Percentiles rank a stretch among this genome's conserved stretches.
phyloP scores from a whole-genome alignment of 768 basidiomycete genomes.

The Suillus ampliporus region DNA sequence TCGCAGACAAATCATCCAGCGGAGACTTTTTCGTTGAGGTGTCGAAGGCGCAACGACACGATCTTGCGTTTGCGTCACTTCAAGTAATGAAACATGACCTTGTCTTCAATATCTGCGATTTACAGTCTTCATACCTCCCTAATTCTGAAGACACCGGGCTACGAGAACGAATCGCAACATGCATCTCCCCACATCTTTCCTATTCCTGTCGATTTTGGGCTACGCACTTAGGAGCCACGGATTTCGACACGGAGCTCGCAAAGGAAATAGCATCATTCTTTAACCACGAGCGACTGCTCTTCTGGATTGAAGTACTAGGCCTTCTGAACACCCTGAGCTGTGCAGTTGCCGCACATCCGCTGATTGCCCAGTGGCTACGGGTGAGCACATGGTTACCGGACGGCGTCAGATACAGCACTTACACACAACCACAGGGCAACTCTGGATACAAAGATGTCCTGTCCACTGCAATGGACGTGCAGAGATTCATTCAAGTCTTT shows the following conservation, averaged over 20 bases:
- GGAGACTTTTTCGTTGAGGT: conserved; percentile 19
- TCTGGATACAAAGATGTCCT: not conserved
- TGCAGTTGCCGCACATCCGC: not conserved
- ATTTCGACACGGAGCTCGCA: not conserved
- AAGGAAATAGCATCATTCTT: conserved; percentile 7
- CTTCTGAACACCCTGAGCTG: conserved; percentile 3
- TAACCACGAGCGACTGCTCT: conserved; percentile 12
- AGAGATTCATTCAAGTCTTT: conserved; percentile 22
- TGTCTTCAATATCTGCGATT: conserved; percentile 42
- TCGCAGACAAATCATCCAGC: conserved; percentile 20
- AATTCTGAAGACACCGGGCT: conserved; percentile 30
- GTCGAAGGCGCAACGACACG: no score
- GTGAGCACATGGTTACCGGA: not conserved
- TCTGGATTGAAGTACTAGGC: conserved; percentile 10
- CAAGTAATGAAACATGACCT: conserved; percentile 34
- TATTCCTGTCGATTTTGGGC: conserved; percentile 22
- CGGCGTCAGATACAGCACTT: not conserved
- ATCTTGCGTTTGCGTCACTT: conserved; percentile 23
- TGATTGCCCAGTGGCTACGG: not conserved
- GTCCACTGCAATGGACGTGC: conserved; percentile 12
- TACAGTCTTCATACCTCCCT: conserved; percentile 35
- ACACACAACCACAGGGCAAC: not conserved
- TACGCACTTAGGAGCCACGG: conserved; percentile 10
- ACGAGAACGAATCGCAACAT: not conserved
- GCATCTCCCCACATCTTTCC: conserved; percentile 10